Base-by-base conservation (phyloP, 2,329 filamentous ascomycete genomes). In the Diplodia seriata region DNA sequence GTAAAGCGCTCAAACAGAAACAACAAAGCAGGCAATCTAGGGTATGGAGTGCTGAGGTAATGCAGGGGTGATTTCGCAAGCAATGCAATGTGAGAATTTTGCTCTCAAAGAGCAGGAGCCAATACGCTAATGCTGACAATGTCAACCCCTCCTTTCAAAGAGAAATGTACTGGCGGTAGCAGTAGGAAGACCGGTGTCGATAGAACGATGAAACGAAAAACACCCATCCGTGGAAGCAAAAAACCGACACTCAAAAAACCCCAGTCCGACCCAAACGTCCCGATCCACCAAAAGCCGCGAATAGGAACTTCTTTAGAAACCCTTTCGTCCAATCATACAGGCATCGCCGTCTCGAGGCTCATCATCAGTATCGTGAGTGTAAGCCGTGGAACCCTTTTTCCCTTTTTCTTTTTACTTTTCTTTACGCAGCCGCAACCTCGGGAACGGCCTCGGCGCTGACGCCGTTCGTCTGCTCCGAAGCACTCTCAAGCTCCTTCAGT, bases 321-420 rank as follows among this genome's bases (percentile, higher is more conserved):
- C 59, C 29, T 63, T 63, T 63, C 59, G 59, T 63, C 51, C 59
- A 63, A 63, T 63, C 59, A 63, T 63, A 63, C 59, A 63, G 47
- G 59, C 43, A n/a, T 63, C 59, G 36, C 29, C 59, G 29, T 51
- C 43, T 63, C 59, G 26, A 62, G 51, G 50, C 4, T 29, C 47
- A 29, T 63, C 43, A 26, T 63, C 59, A 33, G 33, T 38, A 29
- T 51, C 59, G 59, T 63, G 29, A 50, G 33, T 26, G 29, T 36
- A 56, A 51, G 18, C 43, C 47, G 38, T 38, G 29, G 15, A 31
- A 55, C 29, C 29, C 29, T 12, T 55, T 55, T 33, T 53, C 4
- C 23, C 11, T 20, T 53, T 36, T 12, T n/a, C 18, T 20, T 20
- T 31, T 23, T 11, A 29, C 9, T 51, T 61, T 62, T 43, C 23